Percentiles rank a stretch among this genome's conserved stretches.
phyloP scores from a whole-genome alignment of 2,329 filamentous ascomycete species.

The Monosporascus sp. region DNA sequence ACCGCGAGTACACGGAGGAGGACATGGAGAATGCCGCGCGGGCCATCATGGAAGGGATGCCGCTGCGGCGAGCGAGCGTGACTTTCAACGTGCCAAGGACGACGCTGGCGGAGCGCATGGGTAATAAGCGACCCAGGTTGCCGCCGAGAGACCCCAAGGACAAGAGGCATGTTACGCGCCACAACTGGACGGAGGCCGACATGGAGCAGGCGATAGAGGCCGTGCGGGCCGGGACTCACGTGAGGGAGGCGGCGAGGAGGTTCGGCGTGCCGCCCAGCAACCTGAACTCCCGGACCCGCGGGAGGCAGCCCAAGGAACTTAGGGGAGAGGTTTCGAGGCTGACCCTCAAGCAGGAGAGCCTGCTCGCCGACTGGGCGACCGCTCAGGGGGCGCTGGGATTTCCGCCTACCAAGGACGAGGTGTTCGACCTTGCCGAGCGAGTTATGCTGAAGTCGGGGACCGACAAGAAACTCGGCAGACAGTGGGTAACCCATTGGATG shows the following conservation, averaged over 20 bases:
- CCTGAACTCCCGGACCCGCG: conserved; percentile 17
- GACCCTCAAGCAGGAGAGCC: conserved; percentile 17
- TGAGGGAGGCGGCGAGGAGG: conserved; percentile 14
- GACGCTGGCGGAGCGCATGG: conserved; percentile 15
- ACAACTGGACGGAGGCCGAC: conserved; percentile 17
- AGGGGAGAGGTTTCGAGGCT: conserved; percentile 16
- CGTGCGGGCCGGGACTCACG: conserved; percentile 9
- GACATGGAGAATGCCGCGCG: conserved; percentile 11
- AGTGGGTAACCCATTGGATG: conserved; percentile 24
- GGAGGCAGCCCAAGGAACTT: conserved; percentile 12
- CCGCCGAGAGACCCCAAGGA: conserved; percentile 7
- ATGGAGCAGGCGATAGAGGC: conserved; percentile 15
- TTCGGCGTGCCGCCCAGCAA: conserved; percentile 20
- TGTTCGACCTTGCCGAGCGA: conserved; percentile 17
- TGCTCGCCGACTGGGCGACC: conserved; percentile 21
- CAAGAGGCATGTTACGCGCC: conserved; percentile 8
- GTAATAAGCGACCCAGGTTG: conserved; percentile 10
- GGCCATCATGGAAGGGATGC: conserved; percentile 17
- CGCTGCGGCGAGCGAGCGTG: conserved; percentile 15
- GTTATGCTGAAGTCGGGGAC: conserved; percentile 14
- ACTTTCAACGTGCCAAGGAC: conserved; percentile 20
- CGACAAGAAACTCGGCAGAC: conserved; percentile 17
- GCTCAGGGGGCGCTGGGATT: conserved; percentile 17
- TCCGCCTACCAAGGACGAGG: conserved; percentile 19
- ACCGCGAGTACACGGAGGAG: conserved; percentile 18